phyloP scores from a whole-genome alignment of 495 filamentous ascomycete species.

The Achaetomiella virescens region DNA sequence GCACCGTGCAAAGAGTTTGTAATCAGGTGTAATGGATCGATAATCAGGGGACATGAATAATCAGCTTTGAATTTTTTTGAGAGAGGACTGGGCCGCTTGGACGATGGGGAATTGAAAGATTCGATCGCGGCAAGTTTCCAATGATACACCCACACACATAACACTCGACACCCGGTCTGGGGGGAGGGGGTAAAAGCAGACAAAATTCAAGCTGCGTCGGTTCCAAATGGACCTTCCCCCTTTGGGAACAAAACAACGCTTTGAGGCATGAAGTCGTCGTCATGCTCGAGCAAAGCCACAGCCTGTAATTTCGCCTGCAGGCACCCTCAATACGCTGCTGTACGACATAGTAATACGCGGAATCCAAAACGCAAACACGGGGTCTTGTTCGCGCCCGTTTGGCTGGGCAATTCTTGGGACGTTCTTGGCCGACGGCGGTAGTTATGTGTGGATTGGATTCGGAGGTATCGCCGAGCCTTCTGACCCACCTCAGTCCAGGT shows the following conservation, averaged over 20 bases:
- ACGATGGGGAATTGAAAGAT: neutral
- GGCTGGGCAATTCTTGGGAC: neutral
- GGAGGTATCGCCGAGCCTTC: too few relatives aligned
- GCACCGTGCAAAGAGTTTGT: neutral
- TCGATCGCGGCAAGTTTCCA: neutral
- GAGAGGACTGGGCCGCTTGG: too few relatives aligned
- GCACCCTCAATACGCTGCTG: neutral
- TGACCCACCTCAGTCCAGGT: too few relatives aligned
- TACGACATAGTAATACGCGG: neutral
- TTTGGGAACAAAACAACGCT: neutral
- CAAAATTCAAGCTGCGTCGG: neutral
- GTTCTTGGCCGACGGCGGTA: too few relatives aligned
- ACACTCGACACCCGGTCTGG: too few relatives aligned
- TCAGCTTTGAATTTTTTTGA: neutral
- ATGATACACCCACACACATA: neutral
- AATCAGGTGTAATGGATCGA: neutral
- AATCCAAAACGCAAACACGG: neutral
- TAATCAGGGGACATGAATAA: neutral
- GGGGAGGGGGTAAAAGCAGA: too few relatives aligned
- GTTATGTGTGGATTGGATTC: too few relatives aligned
- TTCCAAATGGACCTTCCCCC: neutral
- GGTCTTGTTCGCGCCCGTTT: neutral
- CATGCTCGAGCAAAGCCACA: conserved; percentile 10
- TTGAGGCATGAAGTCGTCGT: neutral
- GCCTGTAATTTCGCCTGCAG: conserved; percentile 5